Evolutionary conservation across 169 alveolate species (phyloP).

Genomic region (Neospora caninum): DNA sequence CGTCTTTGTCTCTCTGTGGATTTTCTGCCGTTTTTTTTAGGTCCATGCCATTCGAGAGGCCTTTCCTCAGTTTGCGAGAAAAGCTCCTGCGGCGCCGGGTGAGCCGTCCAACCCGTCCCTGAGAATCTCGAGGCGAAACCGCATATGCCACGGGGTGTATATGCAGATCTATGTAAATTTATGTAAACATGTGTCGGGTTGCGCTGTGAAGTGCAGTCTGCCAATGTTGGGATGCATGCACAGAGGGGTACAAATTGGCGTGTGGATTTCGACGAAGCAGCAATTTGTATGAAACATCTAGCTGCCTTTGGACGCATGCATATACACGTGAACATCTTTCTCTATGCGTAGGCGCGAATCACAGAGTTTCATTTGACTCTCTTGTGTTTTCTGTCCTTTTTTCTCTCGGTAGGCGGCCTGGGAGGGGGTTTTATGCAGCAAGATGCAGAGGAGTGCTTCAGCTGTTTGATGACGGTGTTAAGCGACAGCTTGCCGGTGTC

Average conservation of each 20-base stretch:
- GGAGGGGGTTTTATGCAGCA: conserved; percentile 62
- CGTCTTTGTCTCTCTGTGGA: too few species aligned
- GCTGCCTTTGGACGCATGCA: not conserved
- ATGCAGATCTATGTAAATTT: not conserved
- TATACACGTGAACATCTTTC: not conserved
- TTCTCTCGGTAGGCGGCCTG: not conserved
- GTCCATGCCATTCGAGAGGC: conserved; percentile 66
- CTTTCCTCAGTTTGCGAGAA: conserved; percentile 63
- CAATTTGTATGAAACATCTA: not conserved
- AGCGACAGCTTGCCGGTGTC: conserved; percentile 44
- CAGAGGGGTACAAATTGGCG: too few species aligned
- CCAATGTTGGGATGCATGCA: not conserved
- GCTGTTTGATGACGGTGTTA: conserved; percentile 50
- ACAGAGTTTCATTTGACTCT: not conserved
- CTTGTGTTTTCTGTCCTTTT: not conserved
- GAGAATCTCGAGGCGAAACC: not conserved
- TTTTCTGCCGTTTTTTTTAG: not conserved
- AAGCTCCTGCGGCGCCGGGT: conserved; percentile 31
- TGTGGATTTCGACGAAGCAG: too few species aligned
- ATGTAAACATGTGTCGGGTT: not conserved
- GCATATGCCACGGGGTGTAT: not conserved
- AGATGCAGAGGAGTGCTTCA: conserved; percentile 64
- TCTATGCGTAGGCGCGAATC: not conserved
- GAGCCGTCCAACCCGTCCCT: not conserved
- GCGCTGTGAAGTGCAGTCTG: not conserved